Base-by-base conservation (phyloP, 2,329 filamentous ascomycete genomes). In the Colletotrichum viniferum region DNA sequence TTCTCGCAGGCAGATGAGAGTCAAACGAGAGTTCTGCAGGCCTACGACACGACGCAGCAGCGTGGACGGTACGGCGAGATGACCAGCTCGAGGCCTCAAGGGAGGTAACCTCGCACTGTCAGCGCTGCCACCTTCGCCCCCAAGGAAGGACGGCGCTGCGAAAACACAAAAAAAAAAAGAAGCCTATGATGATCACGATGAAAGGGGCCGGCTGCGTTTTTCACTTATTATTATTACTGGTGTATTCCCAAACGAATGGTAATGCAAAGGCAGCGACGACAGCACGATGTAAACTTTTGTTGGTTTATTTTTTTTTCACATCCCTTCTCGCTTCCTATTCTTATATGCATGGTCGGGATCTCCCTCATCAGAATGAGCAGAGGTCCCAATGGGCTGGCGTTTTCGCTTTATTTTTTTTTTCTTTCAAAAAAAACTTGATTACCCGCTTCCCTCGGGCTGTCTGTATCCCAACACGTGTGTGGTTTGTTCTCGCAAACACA, bases 1-100 rank as follows among this genome's bases (percentile, higher is more conserved):
- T 99, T 99, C 86, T 98, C 95, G 80, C 96, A 98, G 86, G 97
- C 96, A 74, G 97, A 99, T 83, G 97, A 99, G 85, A 95, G 94
- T 80, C 97, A 98, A 87, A 98, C 96, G 79, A 91, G 96, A 80
- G 95, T 99, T 77, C 89, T 99, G 82, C 96, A 98, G 87, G 97
- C 97, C 77, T 99, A 99, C 86, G 97, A 99, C 86, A 99, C 97
- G 68, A 99, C 97, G 77, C 93, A 94, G 84, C 92, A 95, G 83
- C 91, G 97, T 88, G 97, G 97, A 64, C 89, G 95, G 78, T 98
- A 98, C 86, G 97, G 97, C 83, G 97, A 99, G 88, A 98, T 99
- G 96, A 92, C 92, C 73, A 87, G 85, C 71, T 88, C 87, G 69
- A 81, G 85, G 74, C 81, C 83, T 60, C 71, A 74, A 30, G 69